Evolutionary conservation across 192 early-diverging fungal genomes (phyloP).

Genomic region (Phlyctochytrium bullatum): DNA sequence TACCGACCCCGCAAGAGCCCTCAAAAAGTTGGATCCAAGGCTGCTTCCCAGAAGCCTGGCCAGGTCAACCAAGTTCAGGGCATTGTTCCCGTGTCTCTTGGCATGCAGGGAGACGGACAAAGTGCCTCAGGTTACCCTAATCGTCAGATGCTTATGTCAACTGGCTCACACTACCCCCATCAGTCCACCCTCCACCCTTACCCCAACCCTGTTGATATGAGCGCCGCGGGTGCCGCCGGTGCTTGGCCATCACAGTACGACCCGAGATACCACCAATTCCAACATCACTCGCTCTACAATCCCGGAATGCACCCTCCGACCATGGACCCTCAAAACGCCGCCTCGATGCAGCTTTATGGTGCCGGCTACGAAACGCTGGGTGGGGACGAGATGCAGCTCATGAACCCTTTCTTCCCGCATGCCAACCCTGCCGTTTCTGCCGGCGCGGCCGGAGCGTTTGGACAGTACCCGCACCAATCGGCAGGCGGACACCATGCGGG

Average conservation of each 20-base stretch:
- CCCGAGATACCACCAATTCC: neutral
- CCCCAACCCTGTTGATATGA: neutral
- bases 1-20: slow-evolving; percentile 51
- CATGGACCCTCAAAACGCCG: neutral
- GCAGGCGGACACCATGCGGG: neutral
- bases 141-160: neutral
- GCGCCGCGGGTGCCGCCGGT: neutral
- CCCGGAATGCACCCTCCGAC: neutral
- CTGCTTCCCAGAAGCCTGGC: neutral
- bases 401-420: neutral
- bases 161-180: neutral
- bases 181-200: neutral
- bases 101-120: neutral
- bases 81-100: neutral
- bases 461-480: neutral
- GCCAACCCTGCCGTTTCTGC: neutral
- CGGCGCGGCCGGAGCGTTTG: neutral
- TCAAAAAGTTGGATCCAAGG: slow-evolving; percentile 18
- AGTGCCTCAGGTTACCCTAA: neutral
- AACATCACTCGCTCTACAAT: neutral
- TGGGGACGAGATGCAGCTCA: neutral
- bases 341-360: neutral
- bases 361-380: neutral
- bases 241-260: neutral
- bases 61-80: neutral